Base-by-base conservation (phyloP, 1,284 basidiomycete species). In the Ganoderma sp. region DNA sequence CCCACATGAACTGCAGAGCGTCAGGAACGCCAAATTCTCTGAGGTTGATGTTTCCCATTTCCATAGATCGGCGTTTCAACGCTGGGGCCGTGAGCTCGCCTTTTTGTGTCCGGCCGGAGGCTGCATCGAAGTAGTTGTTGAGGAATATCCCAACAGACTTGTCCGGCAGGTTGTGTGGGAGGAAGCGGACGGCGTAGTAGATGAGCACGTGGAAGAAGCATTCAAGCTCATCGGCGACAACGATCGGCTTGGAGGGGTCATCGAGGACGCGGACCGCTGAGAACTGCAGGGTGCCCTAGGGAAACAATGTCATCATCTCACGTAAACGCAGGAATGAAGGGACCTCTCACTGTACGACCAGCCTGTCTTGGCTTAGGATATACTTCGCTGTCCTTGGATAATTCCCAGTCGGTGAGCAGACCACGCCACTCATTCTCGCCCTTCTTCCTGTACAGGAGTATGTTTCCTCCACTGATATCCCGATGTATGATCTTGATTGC, bases 241-340 rank as follows among this genome's bases (percentile, higher is more conserved):
- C n/a, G 37, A 68, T 60, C 4, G 28, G 19, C 17, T 62, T 57
- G 3, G 6, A 7, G 0, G 10, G 37, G 12, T 67, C 25, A 25
- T 67, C 65, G 7, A 66, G 59, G 1, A 59, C 64, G 17, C 66
- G 42, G 3, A 22, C 64, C 10, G 71, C 69, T 37, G 66, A 22
- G 56, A 68, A 72, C 19, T 68, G 68, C 64, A 64, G 66, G 2
- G 71, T 72, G 1, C 70, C 70, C 66, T 71, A 45, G 2, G 14
- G 22, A 3, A 19, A 5, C 9, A 4, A 7, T 17, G 17, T 28
- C 8, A 54, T 17, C 5, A 43, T 12, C 3, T 9, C 6, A 28
- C 10, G 17, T 2, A 28, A 22, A 59, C n/a, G 12, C 5, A 14
- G 25, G 0, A 7, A 12, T 4, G 14, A 42, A 12, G 41, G 9